A percentile compares a stretch with the other conserved stretches of the same genome.
These are phyloP conservation scores for Sporothrix protearum DNA, from an alignment of 2,329 filamentous ascomycete species.

Conservation along the genomic window DNA sequence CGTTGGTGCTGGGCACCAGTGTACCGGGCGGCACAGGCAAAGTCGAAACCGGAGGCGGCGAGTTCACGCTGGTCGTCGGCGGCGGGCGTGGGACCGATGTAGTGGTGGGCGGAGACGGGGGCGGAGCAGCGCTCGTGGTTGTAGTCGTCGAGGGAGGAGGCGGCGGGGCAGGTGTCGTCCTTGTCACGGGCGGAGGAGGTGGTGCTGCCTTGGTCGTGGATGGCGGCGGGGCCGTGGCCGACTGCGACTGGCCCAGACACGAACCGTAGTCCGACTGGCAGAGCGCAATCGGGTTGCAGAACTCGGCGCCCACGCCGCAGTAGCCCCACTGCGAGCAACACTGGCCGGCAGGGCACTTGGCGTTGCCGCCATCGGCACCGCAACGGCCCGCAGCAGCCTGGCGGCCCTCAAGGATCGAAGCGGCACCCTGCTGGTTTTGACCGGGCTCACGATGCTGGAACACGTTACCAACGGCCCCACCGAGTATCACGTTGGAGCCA, in stretches of 20 bases:
- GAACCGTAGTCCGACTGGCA: conserved; percentile 27
- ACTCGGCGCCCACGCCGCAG: conserved; percentile 27
- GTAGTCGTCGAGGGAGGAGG: conserved; percentile 25
- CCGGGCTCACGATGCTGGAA: conserved; percentile 4
- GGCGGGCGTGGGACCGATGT: conserved; percentile 20
- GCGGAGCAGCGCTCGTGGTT: background rate
- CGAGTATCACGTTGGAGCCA: conserved; percentile 13
- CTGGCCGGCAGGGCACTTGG: conserved; percentile 27
- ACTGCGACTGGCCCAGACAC: conserved; percentile 21
- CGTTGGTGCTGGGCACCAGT: conserved; percentile 21
- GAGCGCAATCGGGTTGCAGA: conserved; percentile 24
- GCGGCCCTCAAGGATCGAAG: background rate
- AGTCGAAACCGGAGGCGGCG: conserved; percentile 2
- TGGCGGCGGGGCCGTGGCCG: conserved; percentile 10
- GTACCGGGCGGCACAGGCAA: conserved; percentile 24
- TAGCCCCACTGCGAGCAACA: conserved; percentile 30
- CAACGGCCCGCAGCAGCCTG: conserved; percentile 22
- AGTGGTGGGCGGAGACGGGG: conserved; percentile 23
- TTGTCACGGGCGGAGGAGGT: background rate
- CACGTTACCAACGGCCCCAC: background rate
- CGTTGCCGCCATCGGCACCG: conserved; percentile 23
- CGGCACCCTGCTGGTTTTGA: background rate
- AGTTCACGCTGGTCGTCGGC: background rate
- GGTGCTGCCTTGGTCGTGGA: conserved; percentile 28
- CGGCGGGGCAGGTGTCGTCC: background rate